phyloP scores from a whole-genome alignment of 495 filamentous ascomycete genomes.

The Penicillium salamii region DNA sequence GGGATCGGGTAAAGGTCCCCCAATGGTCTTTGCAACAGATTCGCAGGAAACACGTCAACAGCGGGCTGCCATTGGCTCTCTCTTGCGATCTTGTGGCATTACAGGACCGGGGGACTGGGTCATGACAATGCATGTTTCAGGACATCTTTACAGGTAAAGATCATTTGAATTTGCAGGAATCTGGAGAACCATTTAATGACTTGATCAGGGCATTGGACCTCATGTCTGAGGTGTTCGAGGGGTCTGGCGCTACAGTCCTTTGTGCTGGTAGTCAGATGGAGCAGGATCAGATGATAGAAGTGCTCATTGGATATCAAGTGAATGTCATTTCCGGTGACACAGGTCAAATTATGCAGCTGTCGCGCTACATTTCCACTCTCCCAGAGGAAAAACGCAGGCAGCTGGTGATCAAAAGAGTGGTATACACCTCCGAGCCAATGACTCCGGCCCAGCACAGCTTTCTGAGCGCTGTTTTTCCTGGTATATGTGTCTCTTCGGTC shows the following conservation, averaged over 20 bases:
- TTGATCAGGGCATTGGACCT: constrained; percentile 14
- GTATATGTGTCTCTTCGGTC: constrained; percentile 22
- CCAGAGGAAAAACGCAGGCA: constrained; percentile 1
- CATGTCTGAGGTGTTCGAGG: constrained; percentile 15
- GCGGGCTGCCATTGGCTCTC: constrained; percentile 15
- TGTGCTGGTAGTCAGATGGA: constrained; percentile 22
- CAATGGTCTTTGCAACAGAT: constrained; percentile 24
- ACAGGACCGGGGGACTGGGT: constrained; percentile 25
- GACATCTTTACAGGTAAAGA: constrained; percentile 4
- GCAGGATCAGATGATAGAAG: constrained; percentile 9
- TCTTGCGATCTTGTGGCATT: constrained; percentile 16
- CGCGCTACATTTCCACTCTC: constrained; percentile 23
- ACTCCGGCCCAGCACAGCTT: constrained; percentile 14
- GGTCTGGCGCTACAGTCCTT: constrained; percentile 21
- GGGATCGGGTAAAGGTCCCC: constrained; percentile 17
- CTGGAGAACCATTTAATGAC: no score
- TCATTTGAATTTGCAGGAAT: no score
- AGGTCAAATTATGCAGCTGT: constrained; percentile 21
- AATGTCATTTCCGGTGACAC: constrained; percentile 27
- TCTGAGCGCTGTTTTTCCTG: constrained; percentile 7
- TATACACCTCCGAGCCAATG: constrained; percentile 28
- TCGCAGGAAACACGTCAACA: constrained; percentile 27
- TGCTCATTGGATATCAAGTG: constrained; percentile 19
- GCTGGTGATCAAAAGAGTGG: constrained; percentile 17
- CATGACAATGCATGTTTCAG: constrained; percentile 23